Evolutionary conservation across 257 asterid genomes (phyloP), one percentile per base, ranked within the genome.

Genomic region (Fraxinus excelsior): DNA sequence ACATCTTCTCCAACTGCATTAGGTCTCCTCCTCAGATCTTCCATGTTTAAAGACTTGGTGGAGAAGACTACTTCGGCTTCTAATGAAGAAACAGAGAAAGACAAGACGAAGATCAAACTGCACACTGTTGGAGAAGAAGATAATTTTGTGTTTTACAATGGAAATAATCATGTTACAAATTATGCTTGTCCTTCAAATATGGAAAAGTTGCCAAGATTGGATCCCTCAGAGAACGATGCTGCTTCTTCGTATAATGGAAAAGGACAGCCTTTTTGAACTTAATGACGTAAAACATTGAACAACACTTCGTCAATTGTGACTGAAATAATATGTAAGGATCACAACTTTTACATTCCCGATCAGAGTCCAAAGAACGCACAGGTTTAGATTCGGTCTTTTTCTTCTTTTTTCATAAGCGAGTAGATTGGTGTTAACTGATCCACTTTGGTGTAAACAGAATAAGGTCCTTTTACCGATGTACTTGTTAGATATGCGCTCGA

Each of bases 1-100:
- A 72, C 87, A 2, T 64, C 96, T 0, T 78, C 96, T 2, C 91
- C 96, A 13, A 84, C 96, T 1, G 96, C 96, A 2, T 84, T 92
- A 4, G 79, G 95, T 75, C 93, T 92, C 51, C 88, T 92, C 10
- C 89, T 89, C 21, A 83, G 88, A 2, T 92, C 97, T 29, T 85
- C 97, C 25, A 66, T 92, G 93, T 92, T 89, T 69, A 87, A 84
- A 51, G 87, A 89, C 76, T 90, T 92, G 42, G 86, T 89, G 16
- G 90, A 88, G 66, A 92, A 92, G 88, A 88, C 82, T 35, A 74
- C 86, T 14, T 51, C 23, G 40, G 60, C 64, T 42, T 62, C 78
- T 18, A 74, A 62, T 28, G 81, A 83, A 21, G 80, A 68, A 7
- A 64, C 40, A 0, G 80, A 71, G 5, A 73, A 64, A 65, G 64